Evolutionary conservation across 495 filamentous ascomycete species (phyloP), one percentile per base, ranked within the genome.

Genomic region (Penicillium silybi): DNA sequence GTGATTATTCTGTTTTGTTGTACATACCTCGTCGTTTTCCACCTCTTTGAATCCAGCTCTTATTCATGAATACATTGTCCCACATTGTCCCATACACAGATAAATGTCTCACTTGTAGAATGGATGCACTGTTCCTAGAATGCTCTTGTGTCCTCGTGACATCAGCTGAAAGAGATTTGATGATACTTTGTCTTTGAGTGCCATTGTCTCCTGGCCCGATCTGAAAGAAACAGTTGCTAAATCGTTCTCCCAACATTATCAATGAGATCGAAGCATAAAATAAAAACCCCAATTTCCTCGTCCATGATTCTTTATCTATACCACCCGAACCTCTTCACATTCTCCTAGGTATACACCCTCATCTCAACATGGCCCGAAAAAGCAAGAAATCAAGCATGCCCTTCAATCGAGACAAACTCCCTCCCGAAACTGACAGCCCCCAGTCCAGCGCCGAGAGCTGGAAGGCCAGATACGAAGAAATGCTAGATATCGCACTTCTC

Each of bases 21-120:
- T 70, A 68, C 50, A 68, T 68, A 65, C 39, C 47, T 50, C 57
- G 44, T 52, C 38, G 40, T n/a, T 23, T 23, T 52, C 56, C 51
- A 61, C 58, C 13, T 19, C 37, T 39, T 39, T 39, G 16, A 18
- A 39, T 19, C 18, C 46, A 23, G 22, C 2, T 23, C n/a, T 34
- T 27, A 51, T 19, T 15, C 39, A 17, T 49, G 35, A 42, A 34
- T 16, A 19, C 16, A 7, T 41, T 1, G n/a, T n/a, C n/a, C n/a
- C n/a, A n/a, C n/a, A n/a, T n/a, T n/a, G n/a, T n/a, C n/a, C n/a
- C n/a, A n/a, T n/a, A 41, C 2, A 19, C 17, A 18, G 20, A 41
- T n/a, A n/a, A n/a, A 32, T 32, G 2, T 32, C 11, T 32, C 2
- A 32, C 29, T 2, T 3, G 4, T 32, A 32, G 8, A 32, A 13